These are phyloP conservation scores for Dactylonectria macrodidyma DNA, from an alignment of 2,329 filamentous ascomycete genomes.

Conservation along the genomic window DNA sequence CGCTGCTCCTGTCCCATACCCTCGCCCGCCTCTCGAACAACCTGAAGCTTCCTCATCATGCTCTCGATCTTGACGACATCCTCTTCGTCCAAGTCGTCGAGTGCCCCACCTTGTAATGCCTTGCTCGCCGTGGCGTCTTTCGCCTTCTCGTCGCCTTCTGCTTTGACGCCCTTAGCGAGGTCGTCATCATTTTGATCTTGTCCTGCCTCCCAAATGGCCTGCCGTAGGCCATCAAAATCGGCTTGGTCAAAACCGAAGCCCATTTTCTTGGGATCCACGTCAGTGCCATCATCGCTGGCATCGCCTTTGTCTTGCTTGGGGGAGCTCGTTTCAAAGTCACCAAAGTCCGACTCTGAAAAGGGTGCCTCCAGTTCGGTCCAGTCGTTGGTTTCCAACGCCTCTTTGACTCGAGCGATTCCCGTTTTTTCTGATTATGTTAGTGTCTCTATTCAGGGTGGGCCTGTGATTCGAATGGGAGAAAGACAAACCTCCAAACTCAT, in stretches of 20 bases:
- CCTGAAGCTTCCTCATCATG: conserved; percentile 76
- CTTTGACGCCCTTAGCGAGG: conserved; percentile 19
- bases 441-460: background rate
- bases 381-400: conserved; percentile 77
- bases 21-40: conserved; percentile 71
- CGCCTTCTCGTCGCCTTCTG: conserved; percentile 32
- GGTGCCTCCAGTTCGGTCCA: conserved; percentile 63
- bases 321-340: conserved; percentile 52
- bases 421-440: conserved; percentile 65
- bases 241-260: conserved; percentile 67
- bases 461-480: background rate
- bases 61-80: conserved; percentile 72
- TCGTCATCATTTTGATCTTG: conserved; percentile 45
- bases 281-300: conserved; percentile 49
- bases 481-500: conserved; percentile 70
- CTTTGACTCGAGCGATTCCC: conserved; percentile 70
- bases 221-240: conserved; percentile 67
- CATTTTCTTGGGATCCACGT: conserved; percentile 63
- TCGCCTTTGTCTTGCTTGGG: conserved; percentile 50
- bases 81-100: conserved; percentile 62
- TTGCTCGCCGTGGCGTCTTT: conserved; percentile 19
- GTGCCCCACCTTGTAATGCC: conserved; percentile 52
- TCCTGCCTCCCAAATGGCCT: conserved; percentile 65
- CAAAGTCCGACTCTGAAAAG: conserved; percentile 49
- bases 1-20: conserved; percentile 74